Evolutionary conservation across 768 basidiomycete genomes (phyloP).

Genomic region (Asterophora parasitica): DNA sequence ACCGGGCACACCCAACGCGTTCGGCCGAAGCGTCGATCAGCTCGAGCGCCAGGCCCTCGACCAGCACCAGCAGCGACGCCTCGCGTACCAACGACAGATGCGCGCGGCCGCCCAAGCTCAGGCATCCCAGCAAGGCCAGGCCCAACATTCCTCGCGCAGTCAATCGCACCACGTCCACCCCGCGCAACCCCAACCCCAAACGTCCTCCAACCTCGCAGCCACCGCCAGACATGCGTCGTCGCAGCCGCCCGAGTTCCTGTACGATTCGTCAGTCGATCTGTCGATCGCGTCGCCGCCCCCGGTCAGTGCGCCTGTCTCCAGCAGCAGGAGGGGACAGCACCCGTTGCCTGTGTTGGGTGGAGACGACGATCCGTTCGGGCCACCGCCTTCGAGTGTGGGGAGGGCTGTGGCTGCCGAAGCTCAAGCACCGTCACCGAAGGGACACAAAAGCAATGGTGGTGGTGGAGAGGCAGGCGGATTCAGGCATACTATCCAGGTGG

Average conservation of each 20-base stretch:
- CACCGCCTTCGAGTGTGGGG: constrained; percentile 28
- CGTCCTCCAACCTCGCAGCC: constrained; percentile 4
- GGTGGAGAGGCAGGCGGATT: constrained; percentile 36
- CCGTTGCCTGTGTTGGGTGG: constrained; percentile 28
- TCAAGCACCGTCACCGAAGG: constrained; percentile 23
- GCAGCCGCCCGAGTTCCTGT: constrained; percentile 65
- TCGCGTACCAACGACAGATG: constrained; percentile 81
- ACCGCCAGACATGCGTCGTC: constrained; percentile 22
- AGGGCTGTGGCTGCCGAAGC: constrained; percentile 7
- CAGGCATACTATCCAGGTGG: constrained; percentile 94
- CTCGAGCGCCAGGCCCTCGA: constrained; percentile 79
- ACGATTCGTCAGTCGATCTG: constrained; percentile 67
- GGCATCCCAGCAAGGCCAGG: constrained; percentile 12
- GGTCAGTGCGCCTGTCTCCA: not conserved
- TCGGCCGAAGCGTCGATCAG: constrained; percentile 69
- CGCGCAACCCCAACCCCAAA: too few species aligned
- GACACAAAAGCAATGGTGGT: constrained; percentile 44
- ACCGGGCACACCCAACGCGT: constrained; percentile 36
- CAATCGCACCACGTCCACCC: too few species aligned
- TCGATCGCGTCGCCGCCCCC: constrained; percentile 27
- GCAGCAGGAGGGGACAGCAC: constrained; percentile 25
- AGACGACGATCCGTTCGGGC: constrained; percentile 74
- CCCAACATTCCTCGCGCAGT: too few species aligned
- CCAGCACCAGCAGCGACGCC: constrained; percentile 77
- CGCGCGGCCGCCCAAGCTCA: constrained; percentile 42